Evolutionary conservation across 805 yeast species (phyloP).

Genomic region (Ogataea angusta): DNA sequence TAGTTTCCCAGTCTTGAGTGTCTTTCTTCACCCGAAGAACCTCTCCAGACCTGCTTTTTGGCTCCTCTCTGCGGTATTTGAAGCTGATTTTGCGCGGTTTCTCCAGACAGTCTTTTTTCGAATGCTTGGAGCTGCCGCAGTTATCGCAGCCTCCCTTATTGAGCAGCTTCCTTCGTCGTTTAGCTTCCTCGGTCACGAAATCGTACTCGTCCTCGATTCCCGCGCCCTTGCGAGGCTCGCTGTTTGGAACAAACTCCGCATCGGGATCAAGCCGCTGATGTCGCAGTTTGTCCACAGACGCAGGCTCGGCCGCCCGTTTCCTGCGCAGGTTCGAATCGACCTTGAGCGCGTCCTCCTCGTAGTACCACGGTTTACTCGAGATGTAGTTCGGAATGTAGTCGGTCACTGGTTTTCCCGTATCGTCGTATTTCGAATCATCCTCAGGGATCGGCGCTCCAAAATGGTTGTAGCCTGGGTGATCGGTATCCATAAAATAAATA

Average conservation of each 20-base stretch:
- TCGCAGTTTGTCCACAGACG: slow-evolving; percentile 42
- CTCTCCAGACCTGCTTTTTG: slow-evolving; percentile 7
- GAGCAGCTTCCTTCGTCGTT: slow-evolving; percentile 4
- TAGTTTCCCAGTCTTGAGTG: slow-evolving; percentile 58
- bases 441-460: slow-evolving; percentile 6
- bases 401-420: slow-evolving; percentile 35
- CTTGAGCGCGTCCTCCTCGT: slow-evolving; percentile 24
- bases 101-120: slow-evolving; percentile 54
- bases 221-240: slow-evolving; percentile 50
- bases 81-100: slow-evolving; percentile 45
- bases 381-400: slow-evolving; percentile 41
- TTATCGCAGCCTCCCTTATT: slow-evolving; percentile 40
- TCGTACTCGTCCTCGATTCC: slow-evolving; percentile 52
- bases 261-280: slow-evolving; percentile 53
- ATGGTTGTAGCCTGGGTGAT: slow-evolving; percentile 11
- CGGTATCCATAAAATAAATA: slow-evolving; percentile 7
- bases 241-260: slow-evolving; percentile 40
- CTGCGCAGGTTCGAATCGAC: slow-evolving; percentile 29
- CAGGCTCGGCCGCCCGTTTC: slow-evolving; percentile 23
- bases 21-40: slow-evolving; percentile 22
- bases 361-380: slow-evolving; percentile 41
- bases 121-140: slow-evolving; percentile 55
- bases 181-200: slow-evolving; percentile 17
- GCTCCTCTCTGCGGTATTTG: slow-evolving; percentile 28
- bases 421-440: slow-evolving; percentile 28